Evolutionary conservation across 2,329 filamentous ascomycete species (phyloP).

Genomic region (Botryotinia globosa): DNA sequence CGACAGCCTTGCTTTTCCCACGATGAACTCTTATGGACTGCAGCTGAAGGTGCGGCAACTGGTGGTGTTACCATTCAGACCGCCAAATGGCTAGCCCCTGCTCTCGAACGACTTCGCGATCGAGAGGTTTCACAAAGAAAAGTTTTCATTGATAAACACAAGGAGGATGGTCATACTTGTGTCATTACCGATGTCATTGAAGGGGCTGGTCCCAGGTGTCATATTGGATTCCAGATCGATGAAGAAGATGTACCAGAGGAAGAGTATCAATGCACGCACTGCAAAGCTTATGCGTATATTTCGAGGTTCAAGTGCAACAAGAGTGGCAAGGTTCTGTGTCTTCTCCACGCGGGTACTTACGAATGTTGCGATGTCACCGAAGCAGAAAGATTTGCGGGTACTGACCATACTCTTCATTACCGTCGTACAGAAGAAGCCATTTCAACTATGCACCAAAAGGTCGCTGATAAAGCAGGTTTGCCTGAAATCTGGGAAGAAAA

Average conservation of each 20-base stretch:
- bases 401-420: constrained; percentile 72
- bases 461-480: constrained; percentile 79
- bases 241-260: constrained; percentile 81
- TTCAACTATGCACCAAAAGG: constrained; percentile 64
- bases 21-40: constrained; percentile 89
- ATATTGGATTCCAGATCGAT: constrained; percentile 61
- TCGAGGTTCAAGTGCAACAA: constrained; percentile 85
- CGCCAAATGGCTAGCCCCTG: constrained; percentile 91
- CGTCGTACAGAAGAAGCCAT: constrained; percentile 74
- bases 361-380: constrained; percentile 74
- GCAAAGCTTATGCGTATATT: constrained; percentile 88
- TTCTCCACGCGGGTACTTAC: constrained; percentile 75
- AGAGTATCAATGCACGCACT: constrained; percentile 86
- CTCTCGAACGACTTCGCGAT: constrained; percentile 72
- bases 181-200: constrained; percentile 35
- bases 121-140: constrained; percentile 69
- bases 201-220: constrained; percentile 46
- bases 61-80: constrained; percentile 71
- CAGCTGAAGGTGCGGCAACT: constrained; percentile 72
- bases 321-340: constrained; percentile 77
- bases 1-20: constrained; percentile 96
- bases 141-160: constrained; percentile 65
- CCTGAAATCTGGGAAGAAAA: constrained; percentile 91
- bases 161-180: constrained; percentile 43
- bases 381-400: constrained; percentile 63